A percentile compares a stretch with the other conserved stretches of the same genome.
Conservation (phyloP, 2,329 filamentous ascomycete genomes). For the Phyllosticta paracitricarpa region DNA sequence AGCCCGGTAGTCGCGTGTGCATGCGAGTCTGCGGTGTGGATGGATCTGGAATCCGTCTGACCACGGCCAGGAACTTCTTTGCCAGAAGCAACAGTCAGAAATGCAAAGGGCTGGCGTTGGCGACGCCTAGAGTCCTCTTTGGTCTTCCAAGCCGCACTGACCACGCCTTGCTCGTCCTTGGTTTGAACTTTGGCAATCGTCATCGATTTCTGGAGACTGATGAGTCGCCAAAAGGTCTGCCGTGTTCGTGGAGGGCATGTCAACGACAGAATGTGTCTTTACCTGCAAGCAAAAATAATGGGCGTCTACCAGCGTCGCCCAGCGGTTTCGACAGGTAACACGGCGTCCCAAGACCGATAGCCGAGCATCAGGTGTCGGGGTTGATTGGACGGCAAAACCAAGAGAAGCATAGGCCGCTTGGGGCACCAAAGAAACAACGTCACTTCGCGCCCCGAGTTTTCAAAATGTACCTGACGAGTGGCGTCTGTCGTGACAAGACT, state of each 20-base stretch:
- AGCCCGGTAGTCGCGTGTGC: background rate
- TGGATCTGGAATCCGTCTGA: background rate
- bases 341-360: background rate
- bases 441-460: background rate
- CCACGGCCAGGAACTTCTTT: background rate
- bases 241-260: background rate
- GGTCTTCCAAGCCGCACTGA: background rate
- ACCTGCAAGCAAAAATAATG: background rate
- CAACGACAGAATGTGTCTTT: background rate
- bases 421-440: constrained; percentile 2
- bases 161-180: background rate
- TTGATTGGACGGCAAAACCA: constrained; percentile 6
- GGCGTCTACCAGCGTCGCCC: background rate
- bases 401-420: background rate
- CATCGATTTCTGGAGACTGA: background rate
- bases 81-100: background rate
- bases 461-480: background rate
- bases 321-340: constrained; percentile 1
- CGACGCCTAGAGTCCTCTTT: background rate
- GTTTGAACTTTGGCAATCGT: background rate
- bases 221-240: background rate
- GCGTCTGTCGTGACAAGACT: background rate
- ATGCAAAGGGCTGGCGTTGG: background rate
- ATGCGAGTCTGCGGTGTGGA: background rate
- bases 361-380: background rate